Evolutionary conservation across 2,329 filamentous ascomycete genomes (phyloP), one percentile per base, ranked within the genome.

Genomic region (Ophiocordyceps sinensis): DNA sequence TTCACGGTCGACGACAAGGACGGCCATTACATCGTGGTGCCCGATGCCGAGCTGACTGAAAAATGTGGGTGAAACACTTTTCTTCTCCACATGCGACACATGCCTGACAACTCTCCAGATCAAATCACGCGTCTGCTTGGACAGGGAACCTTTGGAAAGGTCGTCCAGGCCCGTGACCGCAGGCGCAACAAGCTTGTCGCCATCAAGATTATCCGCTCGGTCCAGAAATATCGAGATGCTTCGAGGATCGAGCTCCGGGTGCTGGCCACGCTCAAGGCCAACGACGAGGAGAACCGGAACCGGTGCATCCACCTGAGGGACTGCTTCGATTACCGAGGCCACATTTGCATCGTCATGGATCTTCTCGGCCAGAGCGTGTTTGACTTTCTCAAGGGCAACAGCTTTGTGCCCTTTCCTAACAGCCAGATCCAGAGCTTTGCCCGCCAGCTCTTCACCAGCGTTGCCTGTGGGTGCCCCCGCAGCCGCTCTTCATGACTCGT

Each of bases 341-440:
- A 98, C 58, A 96, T 98, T 51, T 98, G 91, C 70, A 81, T 81
- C 44, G 77, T 81, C 41, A 81, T 79, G 75, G 76, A 81, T 48
- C 63, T 81, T 4, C 75, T 96, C 28, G 89, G 89, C 38, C 89
- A 95, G 56, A 96, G 89, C 53, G 89, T 98, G 40, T 98, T 98
- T 58, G 91, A 98, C 63, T 98, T 98, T 52, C 71, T 98, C 38
- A 98, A 98, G 66, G 80, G 82, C 55, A 96, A 96, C 56, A 75
- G 77, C 48, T 98, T 96, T 56, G 87, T 94, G 15, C 91, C 91
- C 1, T 98, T 98, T 55, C 91, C 91, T 12, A 96, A 93, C 69
- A 95, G 88, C 49, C 91, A 98, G 62, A 98, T 98, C 44, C 91
- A 96, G 61, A 89, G 77, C 58, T 96, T 98, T 68, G 91, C 91